Evolutionary conservation across 78 protist genomes (phyloP).

Genomic region (Reticulomyxa filosa): DNA sequence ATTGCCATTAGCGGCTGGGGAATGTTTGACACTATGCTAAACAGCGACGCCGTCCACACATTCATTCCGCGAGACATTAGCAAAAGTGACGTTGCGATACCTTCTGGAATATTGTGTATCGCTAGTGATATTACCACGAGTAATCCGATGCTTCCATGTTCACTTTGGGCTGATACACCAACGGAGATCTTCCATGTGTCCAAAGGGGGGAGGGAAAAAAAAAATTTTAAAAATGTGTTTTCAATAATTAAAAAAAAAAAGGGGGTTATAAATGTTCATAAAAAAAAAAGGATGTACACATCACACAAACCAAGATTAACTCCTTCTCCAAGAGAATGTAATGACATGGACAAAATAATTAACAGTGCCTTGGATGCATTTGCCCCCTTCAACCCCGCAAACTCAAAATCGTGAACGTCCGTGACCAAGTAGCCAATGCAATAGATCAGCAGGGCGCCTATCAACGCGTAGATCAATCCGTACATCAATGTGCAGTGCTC

Average conservation of each 20-base stretch:
- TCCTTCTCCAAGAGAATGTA: conserved; percentile 27
- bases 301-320: conserved; percentile 19
- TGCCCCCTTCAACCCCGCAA: neutral
- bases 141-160: neutral
- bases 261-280: no score
- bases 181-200: no score
- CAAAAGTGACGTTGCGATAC: conserved; percentile 16
- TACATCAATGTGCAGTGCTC: no score
- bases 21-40: conserved; percentile 2
- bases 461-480: no score
- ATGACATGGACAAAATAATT: conserved; percentile 13
- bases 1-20: conserved; percentile 29
- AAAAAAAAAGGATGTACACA: no score
- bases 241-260: no score
- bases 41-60: neutral
- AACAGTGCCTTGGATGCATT: conserved; percentile 13
- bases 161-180: conserved; percentile 8
- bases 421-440: no score
- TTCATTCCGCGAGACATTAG: conserved; percentile 12
- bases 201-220: no score
- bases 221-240: no score
- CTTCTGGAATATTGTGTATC: conserved; percentile 29
- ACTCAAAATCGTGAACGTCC: neutral
- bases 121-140: conserved; percentile 9
- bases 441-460: no score